Conservation (phyloP, 768 basidiomycete species). For the Tubosaeta brunneosetosa region DNA sequence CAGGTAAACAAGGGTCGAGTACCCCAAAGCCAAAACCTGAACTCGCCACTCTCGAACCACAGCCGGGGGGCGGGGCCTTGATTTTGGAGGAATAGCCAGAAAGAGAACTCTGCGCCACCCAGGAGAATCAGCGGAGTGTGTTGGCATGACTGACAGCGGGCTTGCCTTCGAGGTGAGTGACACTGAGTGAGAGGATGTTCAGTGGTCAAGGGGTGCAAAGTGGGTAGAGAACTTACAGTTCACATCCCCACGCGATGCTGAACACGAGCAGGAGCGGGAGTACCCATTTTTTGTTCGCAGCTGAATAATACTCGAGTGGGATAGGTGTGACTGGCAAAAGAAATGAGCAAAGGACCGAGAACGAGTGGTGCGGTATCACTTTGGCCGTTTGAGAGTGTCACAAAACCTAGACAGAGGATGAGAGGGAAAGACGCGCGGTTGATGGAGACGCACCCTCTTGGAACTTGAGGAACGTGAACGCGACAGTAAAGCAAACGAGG, state of each 20-base stretch:
- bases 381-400: conserved; percentile 6
- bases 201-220: neutral
- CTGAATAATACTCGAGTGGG: conserved; percentile 51
- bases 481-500: conserved; percentile 58
- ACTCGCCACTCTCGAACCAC: conserved; percentile 83
- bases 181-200: conserved; percentile 33
- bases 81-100: conserved; percentile 80
- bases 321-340: conserved; percentile 46
- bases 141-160: neutral
- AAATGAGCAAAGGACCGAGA: conserved; percentile 1
- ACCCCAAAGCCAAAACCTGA: conserved; percentile 68
- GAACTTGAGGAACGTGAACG: conserved; percentile 64
- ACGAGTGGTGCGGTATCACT: conserved; percentile 6
- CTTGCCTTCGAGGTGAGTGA: conserved; percentile 78
- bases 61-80: conserved; percentile 66
- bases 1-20: conserved; percentile 6
- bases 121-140: conserved; percentile 4
- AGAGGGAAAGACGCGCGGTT: neutral
- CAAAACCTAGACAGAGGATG: conserved; percentile 11
- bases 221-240: conserved; percentile 45
- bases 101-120: conserved; percentile 54
- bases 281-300: conserved; percentile 46
- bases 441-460: conserved; percentile 50
- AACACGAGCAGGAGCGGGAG: conserved; percentile 68
- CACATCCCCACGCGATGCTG: conserved; percentile 71